Percentiles rank a stretch among this genome's conserved stretches.
phyloP scores from a whole-genome alignment of 2,329 filamentous ascomycete genomes.

The Ophiostoma triangulosporum region DNA sequence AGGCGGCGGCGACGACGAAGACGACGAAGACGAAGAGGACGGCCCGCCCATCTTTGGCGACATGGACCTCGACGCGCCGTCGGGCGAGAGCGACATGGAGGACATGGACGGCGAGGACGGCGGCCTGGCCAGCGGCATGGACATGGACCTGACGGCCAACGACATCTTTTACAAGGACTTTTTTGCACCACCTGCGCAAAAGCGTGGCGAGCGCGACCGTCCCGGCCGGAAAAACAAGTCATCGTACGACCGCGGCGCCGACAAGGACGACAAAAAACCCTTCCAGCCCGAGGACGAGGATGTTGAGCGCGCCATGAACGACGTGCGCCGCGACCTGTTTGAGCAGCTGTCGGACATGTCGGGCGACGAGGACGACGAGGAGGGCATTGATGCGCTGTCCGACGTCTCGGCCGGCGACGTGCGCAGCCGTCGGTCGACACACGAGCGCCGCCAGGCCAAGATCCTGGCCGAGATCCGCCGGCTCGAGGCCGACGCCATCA shows the following conservation, averaged over 20 bases:
- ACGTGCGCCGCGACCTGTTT: slow-evolving; percentile 81
- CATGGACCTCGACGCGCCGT: slow-evolving; percentile 57
- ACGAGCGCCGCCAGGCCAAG: slow-evolving; percentile 77
- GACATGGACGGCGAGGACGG: slow-evolving; percentile 42
- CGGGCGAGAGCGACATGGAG: slow-evolving; percentile 55
- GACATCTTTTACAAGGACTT: slow-evolving; percentile 87
- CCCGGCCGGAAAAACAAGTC: slow-evolving; percentile 31
- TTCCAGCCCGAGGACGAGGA: slow-evolving; percentile 45
- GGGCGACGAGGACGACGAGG: slow-evolving; percentile 9
- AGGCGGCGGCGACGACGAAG: slow-evolving; percentile 22
- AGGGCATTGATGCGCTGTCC: slow-evolving; percentile 38
- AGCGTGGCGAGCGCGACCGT: slow-evolving; percentile 41
- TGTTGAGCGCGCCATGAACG: slow-evolving; percentile 63
- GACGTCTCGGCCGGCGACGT: slow-evolving; percentile 54
- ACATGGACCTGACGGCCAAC: slow-evolving; percentile 55
- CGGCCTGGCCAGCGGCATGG: slow-evolving; percentile 23
- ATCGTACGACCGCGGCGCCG: slow-evolving; percentile 40
- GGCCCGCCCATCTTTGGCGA: slow-evolving; percentile 75
- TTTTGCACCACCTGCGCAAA: slow-evolving; percentile 72
- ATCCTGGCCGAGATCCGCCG: slow-evolving; percentile 81
- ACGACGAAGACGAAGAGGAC: slow-evolving; percentile 52
- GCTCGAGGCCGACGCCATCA: slow-evolving; percentile 77
- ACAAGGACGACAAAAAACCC: slow-evolving; percentile 15
- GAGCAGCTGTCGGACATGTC: slow-evolving; percentile 58
- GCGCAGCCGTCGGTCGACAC: slow-evolving; percentile 63